Base-by-base conservation (phyloP, 1,284 basidiomycete genomes). In the Leccinum glutinopallens region DNA sequence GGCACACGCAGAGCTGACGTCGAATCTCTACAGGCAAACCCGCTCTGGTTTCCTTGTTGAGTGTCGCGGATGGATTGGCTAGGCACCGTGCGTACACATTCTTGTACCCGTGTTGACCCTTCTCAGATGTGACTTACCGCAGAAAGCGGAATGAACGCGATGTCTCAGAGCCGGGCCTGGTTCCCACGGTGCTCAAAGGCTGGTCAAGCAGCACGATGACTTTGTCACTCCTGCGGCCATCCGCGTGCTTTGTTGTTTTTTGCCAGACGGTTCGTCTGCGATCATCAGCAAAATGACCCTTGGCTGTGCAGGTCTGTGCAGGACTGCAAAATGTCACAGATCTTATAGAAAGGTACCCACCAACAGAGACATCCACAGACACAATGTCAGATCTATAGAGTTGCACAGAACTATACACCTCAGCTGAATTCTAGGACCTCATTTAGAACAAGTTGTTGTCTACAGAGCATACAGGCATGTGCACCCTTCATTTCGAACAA, bases 161-260 rank as follows among this genome's bases (percentile, higher is more conserved):
- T 71, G 64, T 22, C 22, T 22, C 22, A 67, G 53, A 58, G 4
- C 55, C 61, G 0, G 67, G 46, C 6, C 46, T 58, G 1, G 33
- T 72, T 8, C 46, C 63, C 15, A 68, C 67, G 1, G 64, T 74
- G 59, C 60, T 75, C 51, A 75, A 61, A 22, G 22, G 33, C 35
- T 75, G 10, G 58, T 70, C 46, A 61, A 63, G 19, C 62, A 62
- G 29, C 66, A 37, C 35, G 75, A 77, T 29, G 71, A 77, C 58
- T 74, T 74, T 41, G 75, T 75, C 10, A 63, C 73, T n/a, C 74
- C 75, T 0, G 72, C 71, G 5, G 75, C 75, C 10, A 67, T 64
- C 5, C 71, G 66, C 17, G 69, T 72, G 1, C 63, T 76, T 25
- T 72, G 74, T 13, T 66, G 67, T 17, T 63, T 76, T 33, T 71